A percentile compares a stretch with the other conserved stretches of the same genome.
phyloP scores from a whole-genome alignment of 441 rosid genomes.

The Omphalea diandra region DNA sequence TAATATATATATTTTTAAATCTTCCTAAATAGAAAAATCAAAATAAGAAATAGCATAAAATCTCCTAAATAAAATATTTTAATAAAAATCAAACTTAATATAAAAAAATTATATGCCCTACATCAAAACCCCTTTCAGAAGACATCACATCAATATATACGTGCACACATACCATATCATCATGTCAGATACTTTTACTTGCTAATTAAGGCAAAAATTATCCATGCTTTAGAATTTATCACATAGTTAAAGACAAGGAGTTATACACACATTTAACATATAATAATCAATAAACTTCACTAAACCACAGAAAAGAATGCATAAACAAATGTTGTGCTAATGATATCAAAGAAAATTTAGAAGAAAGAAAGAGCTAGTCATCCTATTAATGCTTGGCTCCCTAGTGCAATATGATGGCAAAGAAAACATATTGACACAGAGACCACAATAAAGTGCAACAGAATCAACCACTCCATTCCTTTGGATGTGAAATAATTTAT shows the following conservation, averaged over 20 bases:
- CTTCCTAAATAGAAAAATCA: no score
- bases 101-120: no score
- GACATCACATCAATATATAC: not conserved
- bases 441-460: not conserved
- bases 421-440: not conserved
- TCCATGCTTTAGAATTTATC: not conserved
- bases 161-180: not conserved
- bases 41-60: no score
- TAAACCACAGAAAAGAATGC: no score
- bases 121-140: not conserved
- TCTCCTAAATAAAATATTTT: no score
- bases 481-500: not conserved
- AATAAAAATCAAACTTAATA: no score
- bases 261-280: not conserved
- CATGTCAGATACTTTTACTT: not conserved
- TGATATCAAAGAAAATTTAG: no score
- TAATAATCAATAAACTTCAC: not conserved
- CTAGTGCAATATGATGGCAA: not conserved
- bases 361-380: no score
- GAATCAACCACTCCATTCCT: not conserved
- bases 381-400: not conserved
- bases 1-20: no score
- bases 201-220: not conserved
- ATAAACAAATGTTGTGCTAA: not conserved
- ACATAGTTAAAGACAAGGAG: not conserved